Conservation (phyloP, 176 grass and related monocot species). For the Chrysopogon serrulatus region DNA sequence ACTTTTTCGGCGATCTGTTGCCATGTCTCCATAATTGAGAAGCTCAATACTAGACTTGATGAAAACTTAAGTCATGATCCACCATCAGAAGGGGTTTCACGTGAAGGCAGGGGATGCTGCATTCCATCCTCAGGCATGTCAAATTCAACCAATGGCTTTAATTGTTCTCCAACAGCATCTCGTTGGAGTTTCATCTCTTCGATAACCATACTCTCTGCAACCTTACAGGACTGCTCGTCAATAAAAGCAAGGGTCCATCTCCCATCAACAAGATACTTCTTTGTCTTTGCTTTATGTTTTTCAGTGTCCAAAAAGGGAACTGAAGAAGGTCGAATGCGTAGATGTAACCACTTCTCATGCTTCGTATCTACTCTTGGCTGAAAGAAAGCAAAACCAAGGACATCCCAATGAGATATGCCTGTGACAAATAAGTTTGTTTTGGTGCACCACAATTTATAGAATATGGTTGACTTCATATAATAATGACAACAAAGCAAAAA, state of each 20-base stretch:
- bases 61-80: constrained; percentile 19
- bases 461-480: background rate
- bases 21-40: background rate
- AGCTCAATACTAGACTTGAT: constrained; percentile 20
- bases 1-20: constrained; percentile 2
- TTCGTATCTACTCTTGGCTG: constrained; percentile 90
- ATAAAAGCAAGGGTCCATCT: constrained; percentile 96
- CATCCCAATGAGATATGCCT: constrained; percentile 11
- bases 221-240: constrained; percentile 68
- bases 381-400: constrained; percentile 28
- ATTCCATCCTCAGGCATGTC: constrained; percentile 46
- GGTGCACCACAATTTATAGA: background rate
- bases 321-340: constrained; percentile 79
- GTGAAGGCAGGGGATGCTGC: constrained; percentile 14
- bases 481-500: background rate
- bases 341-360: constrained; percentile 86
- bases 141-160: constrained; percentile 60
- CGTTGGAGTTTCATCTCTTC: constrained; percentile 65
- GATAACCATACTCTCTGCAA: constrained; percentile 62
- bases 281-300: constrained; percentile 52
- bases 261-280: constrained; percentile 89
- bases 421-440: background rate
- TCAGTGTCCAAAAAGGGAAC: constrained; percentile 76
- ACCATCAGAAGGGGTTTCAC: constrained; percentile 26
- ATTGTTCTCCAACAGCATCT: constrained; percentile 44